A percentile compares a stretch with the other conserved stretches of the same genome.
These are phyloP conservation scores for Pulchroboletus neoregius DNA, from an alignment of 1,284 basidiomycete species.

Conservation along the genomic window DNA sequence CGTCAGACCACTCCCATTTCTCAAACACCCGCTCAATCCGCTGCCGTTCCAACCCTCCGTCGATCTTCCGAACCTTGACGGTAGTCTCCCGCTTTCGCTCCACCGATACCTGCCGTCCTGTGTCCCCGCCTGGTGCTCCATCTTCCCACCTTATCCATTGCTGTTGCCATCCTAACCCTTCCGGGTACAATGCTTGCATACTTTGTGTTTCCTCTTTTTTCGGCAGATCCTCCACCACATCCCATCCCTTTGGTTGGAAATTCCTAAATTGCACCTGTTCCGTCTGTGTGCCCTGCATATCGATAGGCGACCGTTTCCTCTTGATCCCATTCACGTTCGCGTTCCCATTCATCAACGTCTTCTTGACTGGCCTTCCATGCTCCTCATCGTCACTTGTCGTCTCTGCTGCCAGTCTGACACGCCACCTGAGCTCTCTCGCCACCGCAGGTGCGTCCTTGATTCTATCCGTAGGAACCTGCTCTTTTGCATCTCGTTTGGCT, in stretches of 20 bases:
- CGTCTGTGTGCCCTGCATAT: constrained; percentile 24
- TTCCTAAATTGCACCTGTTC: constrained; percentile 49
- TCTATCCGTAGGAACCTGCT: constrained; percentile 76
- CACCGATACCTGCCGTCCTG: constrained; percentile 44
- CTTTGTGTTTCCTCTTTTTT: constrained; percentile 39
- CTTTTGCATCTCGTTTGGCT: constrained; percentile 68
- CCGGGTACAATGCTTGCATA: constrained; percentile 37
- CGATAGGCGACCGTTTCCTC: constrained; percentile 47
- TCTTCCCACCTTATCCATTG: constrained; percentile 38
- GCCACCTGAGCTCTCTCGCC: constrained; percentile 80
- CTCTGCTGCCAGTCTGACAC: constrained; percentile 63
- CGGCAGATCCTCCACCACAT: constrained; percentile 43
- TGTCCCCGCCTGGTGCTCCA: constrained; percentile 31
- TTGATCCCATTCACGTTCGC: constrained; percentile 40
- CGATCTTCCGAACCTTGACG: constrained; percentile 56
- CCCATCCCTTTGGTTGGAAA: constrained; percentile 66
- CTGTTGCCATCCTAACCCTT: constrained; percentile 34
- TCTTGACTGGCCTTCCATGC: constrained; percentile 27
- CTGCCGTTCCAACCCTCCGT: constrained; percentile 60
- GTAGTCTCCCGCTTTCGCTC: constrained; percentile 47
- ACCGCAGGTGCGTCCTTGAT: constrained; percentile 75
- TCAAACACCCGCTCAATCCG: constrained; percentile 64
- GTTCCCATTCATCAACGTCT: constrained; percentile 31
- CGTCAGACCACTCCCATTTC: constrained; percentile 54
- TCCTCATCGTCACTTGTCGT: constrained; percentile 68